Conservation (phyloP, 2,329 filamentous ascomycete genomes). For the Trichoderma brevicompactum region DNA sequence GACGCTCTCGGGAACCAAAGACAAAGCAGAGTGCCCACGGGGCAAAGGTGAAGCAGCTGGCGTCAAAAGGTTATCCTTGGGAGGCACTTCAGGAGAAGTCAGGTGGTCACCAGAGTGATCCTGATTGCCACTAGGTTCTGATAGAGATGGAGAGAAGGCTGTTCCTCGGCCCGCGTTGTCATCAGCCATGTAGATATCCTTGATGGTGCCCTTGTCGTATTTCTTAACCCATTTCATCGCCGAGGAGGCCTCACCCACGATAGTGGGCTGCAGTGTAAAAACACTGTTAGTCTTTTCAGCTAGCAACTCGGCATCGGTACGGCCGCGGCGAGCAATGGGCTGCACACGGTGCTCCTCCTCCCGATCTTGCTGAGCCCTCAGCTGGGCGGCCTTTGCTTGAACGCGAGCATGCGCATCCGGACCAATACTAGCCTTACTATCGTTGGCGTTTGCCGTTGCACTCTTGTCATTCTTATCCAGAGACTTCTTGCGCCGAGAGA, state of each 20-base stretch:
- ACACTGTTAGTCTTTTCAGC: slow-evolving; percentile 84
- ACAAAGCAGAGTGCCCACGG: slow-evolving; percentile 35
- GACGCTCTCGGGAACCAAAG: slow-evolving; percentile 28
- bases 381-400: slow-evolving; percentile 82
- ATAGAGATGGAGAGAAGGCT: slow-evolving; percentile 41
- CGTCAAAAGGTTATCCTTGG: slow-evolving; percentile 42
- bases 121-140: slow-evolving; percentile 42
- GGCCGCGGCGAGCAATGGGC: slow-evolving; percentile 52
- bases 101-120: slow-evolving; percentile 33
- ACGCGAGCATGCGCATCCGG: slow-evolving; percentile 93
- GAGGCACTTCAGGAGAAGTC: slow-evolving; percentile 47
- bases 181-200: slow-evolving; percentile 83
- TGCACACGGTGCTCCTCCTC: slow-evolving; percentile 54
- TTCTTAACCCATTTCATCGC: slow-evolving; percentile 97
- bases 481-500: slow-evolving; percentile 68
- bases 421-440: slow-evolving; percentile 82
- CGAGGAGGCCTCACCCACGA: slow-evolving; percentile 84
- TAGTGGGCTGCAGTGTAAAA: slow-evolving; percentile 81
- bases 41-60: slow-evolving; percentile 25
- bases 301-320: slow-evolving; percentile 60
- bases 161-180: slow-evolving; percentile 70
- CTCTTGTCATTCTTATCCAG: slow-evolving; percentile 53
- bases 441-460: slow-evolving; percentile 46
- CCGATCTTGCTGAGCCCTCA: slow-evolving; percentile 73
- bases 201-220: slow-evolving; percentile 87